Evolutionary conservation across 2,329 filamentous ascomycete species (phyloP), one percentile per base, ranked within the genome.

Genomic region (Thermoascus crustaceus): DNA sequence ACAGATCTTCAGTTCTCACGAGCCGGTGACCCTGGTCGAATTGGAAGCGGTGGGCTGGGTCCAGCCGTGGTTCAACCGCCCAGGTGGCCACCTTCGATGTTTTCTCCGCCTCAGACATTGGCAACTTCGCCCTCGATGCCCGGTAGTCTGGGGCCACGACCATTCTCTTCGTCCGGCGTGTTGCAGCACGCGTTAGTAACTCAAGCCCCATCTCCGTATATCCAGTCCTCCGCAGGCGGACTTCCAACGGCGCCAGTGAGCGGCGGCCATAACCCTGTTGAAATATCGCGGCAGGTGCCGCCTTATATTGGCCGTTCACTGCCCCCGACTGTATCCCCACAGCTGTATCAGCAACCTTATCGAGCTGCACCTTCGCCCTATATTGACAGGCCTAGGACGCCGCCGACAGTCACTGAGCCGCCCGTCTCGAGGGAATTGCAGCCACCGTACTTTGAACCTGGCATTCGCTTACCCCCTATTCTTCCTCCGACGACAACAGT

Each of bases 401-500:
- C 42, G 3, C 48, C 53, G 26, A 36, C 49, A 16, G 43, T 51
- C 33, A 40, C 40, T 2, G 51, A 61, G 21, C 34, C 45, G 7
- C 36, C 52, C 4, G 36, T 48, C 7, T 41, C 47, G 1, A 40
- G 49, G 19, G 54, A 53, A 13, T 44, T 46, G 10, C 54, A 48
- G 4, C 55, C 59, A 14, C 39, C 41, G 5, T 57, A 57, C 32
- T 34, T 44, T 4, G 58, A 61, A 25, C 53, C 55, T 4, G 49
- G 54, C 7, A 52, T 63, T 11, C 49, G 57, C 34, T 50, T 63
- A 4, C 59, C 59, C 5, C 59, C 59, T 4, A 62, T 63, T 7
- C 54, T 57, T 10, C 56, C 59, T 10, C 51, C 57, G 6, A 50
- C 55, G 1, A 17, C n/a, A n/a, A 17, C 26, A 50, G 47, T n/a